These are phyloP conservation scores for Canariomyces notabilis DNA, from an alignment of 2,329 filamentous ascomycete genomes.

Conservation along the genomic window DNA sequence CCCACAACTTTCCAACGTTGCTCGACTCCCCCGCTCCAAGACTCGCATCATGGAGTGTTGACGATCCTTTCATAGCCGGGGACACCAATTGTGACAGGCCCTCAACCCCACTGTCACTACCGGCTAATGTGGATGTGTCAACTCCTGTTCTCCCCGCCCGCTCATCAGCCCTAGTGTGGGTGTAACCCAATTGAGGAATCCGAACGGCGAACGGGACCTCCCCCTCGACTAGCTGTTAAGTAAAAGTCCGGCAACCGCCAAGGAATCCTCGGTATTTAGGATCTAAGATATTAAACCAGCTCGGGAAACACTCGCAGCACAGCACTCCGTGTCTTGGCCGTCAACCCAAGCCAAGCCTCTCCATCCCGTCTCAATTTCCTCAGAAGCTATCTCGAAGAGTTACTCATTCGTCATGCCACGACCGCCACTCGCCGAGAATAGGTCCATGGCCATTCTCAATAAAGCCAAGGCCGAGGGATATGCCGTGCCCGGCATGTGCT, in stretches of 20 bases:
- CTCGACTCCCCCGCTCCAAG: too few species aligned
- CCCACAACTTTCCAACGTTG: background rate
- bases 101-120: conserved; percentile 11
- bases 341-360: too few species aligned
- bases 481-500: conserved; percentile 56
- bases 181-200: conserved; percentile 15
- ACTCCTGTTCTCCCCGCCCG: background rate
- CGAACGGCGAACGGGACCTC: conserved; percentile 17
- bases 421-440: conserved; percentile 41
- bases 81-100: conserved; percentile 18
- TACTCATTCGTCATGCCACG: conserved; percentile 30
- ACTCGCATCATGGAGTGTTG: conserved; percentile 2
- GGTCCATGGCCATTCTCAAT: conserved; percentile 52
- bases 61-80: conserved; percentile 1
- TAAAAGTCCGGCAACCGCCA: conserved; percentile 6
- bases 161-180: background rate
- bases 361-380: too few species aligned
- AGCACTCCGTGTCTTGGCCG: background rate
- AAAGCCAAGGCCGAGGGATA: conserved; percentile 52
- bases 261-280: background rate
- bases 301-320: conserved; percentile 2
- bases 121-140: conserved; percentile 17
- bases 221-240: background rate
- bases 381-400: conserved; percentile 1
- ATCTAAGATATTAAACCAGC: conserved; percentile 8